These are phyloP conservation scores for Ophiognomonia clavigignenti-juglandacearum DNA, from an alignment of 2,329 filamentous ascomycete species.

Conservation along the genomic window DNA sequence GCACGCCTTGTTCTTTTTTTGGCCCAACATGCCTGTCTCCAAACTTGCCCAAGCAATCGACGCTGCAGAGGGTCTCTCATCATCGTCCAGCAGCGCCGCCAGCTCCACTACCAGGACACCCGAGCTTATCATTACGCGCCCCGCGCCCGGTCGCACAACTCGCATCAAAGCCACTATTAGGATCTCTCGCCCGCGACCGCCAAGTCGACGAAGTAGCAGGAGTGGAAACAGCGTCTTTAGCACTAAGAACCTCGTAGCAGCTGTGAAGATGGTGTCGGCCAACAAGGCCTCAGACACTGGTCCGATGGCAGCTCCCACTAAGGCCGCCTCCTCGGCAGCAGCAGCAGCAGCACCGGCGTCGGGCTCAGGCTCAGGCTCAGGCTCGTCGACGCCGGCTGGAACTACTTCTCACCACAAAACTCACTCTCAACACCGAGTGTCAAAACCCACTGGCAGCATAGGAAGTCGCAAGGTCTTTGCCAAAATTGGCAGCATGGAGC, in stretches of 20 bases:
- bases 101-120: background rate
- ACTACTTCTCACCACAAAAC: conserved; percentile 13
- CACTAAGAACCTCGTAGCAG: conserved; percentile 15
- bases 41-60: conserved; percentile 12
- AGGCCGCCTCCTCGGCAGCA: background rate
- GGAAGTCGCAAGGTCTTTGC: conserved; percentile 20
- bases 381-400: conserved; percentile 1
- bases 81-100: background rate
- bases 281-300: conserved; percentile 11
- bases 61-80: conserved; percentile 2
- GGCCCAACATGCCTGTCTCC: conserved; percentile 13
- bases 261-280: conserved; percentile 15
- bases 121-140: background rate
- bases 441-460: conserved; percentile 13
- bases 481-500: conserved; percentile 34
- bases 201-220: conserved; percentile 11
- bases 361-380: conserved; percentile 2
- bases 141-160: conserved; percentile 1
- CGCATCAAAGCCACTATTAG: conserved; percentile 13
- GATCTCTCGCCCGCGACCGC: conserved; percentile 12
- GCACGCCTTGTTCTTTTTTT: no score
- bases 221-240: conserved; percentile 13
- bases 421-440: conserved; percentile 14
- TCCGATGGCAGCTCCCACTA: conserved; percentile 1
- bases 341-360: no score